Evolutionary conservation across 129 eudicot genomes (phyloP).

Genomic region (Chrysanthemum seticuspe): DNA sequence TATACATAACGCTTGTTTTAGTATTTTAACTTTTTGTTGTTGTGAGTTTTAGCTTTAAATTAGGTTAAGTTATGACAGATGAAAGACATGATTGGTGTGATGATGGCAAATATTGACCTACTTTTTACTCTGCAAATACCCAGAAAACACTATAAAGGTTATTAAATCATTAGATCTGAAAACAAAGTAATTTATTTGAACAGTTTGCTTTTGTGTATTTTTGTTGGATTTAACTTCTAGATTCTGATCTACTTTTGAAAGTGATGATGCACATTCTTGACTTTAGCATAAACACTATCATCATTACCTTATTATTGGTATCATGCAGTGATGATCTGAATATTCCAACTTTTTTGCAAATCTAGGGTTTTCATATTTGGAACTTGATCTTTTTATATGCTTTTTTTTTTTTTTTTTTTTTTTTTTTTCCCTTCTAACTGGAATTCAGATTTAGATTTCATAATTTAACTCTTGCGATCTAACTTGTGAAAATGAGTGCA

Average conservation of each 20-base stretch:
- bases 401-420: not conserved
- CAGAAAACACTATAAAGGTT: constrained; percentile 22
- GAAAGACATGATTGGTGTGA: constrained; percentile 29
- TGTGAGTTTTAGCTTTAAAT: constrained; percentile 10
- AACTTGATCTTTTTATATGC: not conserved
- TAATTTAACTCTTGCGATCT: constrained; percentile 13
- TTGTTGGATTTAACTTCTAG: constrained; percentile 26
- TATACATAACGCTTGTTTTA: not conserved
- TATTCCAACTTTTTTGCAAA: constrained; percentile 20
- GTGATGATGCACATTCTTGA: constrained; percentile 34
- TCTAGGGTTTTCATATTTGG: constrained; percentile 30
- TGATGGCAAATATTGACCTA: constrained; percentile 17
- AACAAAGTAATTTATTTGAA: constrained; percentile 10
- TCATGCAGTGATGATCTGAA: constrained; percentile 26
- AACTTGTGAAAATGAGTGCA: constrained; percentile 11
- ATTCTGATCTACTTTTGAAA: constrained; percentile 26
- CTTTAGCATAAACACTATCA: constrained; percentile 30
- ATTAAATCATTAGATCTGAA: constrained; percentile 30
- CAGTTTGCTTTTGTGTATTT: constrained; percentile 17
- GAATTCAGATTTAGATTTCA: not conserved
- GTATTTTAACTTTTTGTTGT: not conserved
- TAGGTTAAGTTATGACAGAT: constrained; percentile 23
- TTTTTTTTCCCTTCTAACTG: not conserved
- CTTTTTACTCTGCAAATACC: constrained; percentile 28
- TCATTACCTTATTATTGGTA: constrained; percentile 40